Evolutionary conservation across 805 yeast genomes (phyloP), one percentile per base, ranked within the genome.

Genomic region (Candida odintsovae): DNA sequence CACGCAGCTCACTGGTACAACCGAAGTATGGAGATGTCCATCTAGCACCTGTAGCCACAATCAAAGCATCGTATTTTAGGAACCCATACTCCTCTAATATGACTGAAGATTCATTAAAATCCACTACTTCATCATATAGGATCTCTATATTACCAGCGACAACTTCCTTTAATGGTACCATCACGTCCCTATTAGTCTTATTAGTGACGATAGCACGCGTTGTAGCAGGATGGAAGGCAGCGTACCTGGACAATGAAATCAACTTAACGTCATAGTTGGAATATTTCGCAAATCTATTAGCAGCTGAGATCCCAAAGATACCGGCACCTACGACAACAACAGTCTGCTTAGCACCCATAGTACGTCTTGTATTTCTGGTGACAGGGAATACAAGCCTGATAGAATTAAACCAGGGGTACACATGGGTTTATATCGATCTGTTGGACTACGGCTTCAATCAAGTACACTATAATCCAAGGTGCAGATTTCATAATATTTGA

Each of bases 41-140:
- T 13, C 45, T 53, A 13, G 59, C 49, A 16, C 70, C 69, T 3
- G 67, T 62, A 15, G 67, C 67, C 13, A 65, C 28, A 11, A 66
- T 55, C 37, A 65, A 44, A 1, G 49, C 49, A 38, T 62, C 68
- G 41, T 52, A 63, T 9, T 46, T 29, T 3, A 53, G 7, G 3
- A 47, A 41, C 1, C 48, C 53, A 15, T 39, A 38, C 2, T 47
- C 23, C 15, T 42, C 38, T 13, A 61, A 49, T 4, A 22, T 18
- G 8, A 63, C 58, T 12, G 40, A 22, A 7, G 40, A 18, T 2
- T 47, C 55, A 36, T 49, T 56, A 40, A 65, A 56, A 20, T 41
- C 18, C 3, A 38, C 46, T 3, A 50, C 62, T 28, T 48, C 50
- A 40, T 59, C 62, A 16, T 48, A 38, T 6, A 63, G 40, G 5